Evolutionary conservation across 2,329 filamentous ascomycete genomes (phyloP).

Genomic region (Penicillium sp.): DNA sequence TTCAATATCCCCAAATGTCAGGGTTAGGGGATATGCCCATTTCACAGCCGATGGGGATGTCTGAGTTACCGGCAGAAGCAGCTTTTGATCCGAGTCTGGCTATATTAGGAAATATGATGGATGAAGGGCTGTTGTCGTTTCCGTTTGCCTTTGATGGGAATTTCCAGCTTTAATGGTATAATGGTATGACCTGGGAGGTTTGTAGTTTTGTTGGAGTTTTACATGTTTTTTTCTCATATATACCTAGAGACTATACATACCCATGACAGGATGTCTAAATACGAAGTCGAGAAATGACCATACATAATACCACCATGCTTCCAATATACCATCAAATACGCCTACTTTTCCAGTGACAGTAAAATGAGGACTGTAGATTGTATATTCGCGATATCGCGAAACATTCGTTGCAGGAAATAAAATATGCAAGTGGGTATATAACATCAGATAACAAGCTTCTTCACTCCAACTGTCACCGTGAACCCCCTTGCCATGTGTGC

Average conservation of each 20-base stretch:
- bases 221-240: neutral
- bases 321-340: too few relatives aligned
- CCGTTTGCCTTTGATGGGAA: slow-evolving; percentile 24
- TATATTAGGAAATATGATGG: slow-evolving; percentile 33
- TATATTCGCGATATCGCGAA: neutral
- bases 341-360: too few relatives aligned
- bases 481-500: slow-evolving; percentile 25
- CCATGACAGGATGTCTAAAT: too few relatives aligned
- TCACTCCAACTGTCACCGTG: slow-evolving; percentile 7
- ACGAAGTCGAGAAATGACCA: too few relatives aligned
- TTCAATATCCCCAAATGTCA: slow-evolving; percentile 19
- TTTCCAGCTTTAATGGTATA: slow-evolving; percentile 20
- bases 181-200: neutral
- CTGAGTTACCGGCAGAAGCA: slow-evolving; percentile 28
- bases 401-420: neutral
- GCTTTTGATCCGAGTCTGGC: slow-evolving; percentile 30
- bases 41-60: slow-evolving; percentile 22
- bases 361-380: neutral
- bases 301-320: too few relatives aligned
- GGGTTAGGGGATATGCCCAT: slow-evolving; percentile 13
- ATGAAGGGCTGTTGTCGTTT: slow-evolving; percentile 33
- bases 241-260: too few relatives aligned
- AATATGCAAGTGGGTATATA: neutral
- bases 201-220: neutral
- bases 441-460: neutral